phyloP scores from a whole-genome alignment of 2,329 filamentous ascomycete species.

The Alternaria conjuncta region DNA sequence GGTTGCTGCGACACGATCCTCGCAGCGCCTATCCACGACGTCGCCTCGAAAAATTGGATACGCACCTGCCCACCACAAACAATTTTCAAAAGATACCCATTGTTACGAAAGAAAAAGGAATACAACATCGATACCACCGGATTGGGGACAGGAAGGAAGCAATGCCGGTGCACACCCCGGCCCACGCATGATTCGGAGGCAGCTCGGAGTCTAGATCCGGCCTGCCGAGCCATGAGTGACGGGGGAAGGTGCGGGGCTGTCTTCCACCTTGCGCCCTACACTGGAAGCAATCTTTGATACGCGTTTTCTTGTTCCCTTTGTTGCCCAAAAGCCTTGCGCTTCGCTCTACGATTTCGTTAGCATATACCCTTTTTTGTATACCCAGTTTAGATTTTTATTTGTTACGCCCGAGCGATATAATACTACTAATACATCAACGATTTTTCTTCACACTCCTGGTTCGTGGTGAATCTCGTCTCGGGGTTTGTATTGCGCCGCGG shows the following conservation, averaged over 20 bases:
- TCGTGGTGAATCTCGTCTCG: not conserved
- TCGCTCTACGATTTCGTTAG: not conserved
- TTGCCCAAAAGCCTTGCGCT: slow-evolving; percentile 4
- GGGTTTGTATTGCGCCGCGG: slow-evolving; percentile 2
- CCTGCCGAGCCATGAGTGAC: slow-evolving; percentile 1
- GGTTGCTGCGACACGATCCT: not conserved
- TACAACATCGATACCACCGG: not conserved
- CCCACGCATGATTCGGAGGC: slow-evolving; percentile 8
- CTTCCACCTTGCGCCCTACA: not conserved
- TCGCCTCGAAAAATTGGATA: slow-evolving; percentile 3
- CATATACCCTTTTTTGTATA: slow-evolving; percentile 11
- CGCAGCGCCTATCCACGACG: not conserved
- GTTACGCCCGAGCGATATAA: not conserved
- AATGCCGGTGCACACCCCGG: not conserved
- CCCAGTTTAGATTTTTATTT: slow-evolving; percentile 4
- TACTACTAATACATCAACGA: slow-evolving; percentile 8
- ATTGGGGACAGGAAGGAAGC: not conserved
- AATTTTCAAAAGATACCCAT: slow-evolving; percentile 9
- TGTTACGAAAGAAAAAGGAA: slow-evolving; percentile 2
- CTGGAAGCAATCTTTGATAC: slow-evolving; percentile 10
- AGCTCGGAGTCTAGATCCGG: slow-evolving; percentile 6
- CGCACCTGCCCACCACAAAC: slow-evolving; percentile 2
- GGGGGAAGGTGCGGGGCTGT: slow-evolving; percentile 15
- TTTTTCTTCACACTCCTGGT: not conserved
- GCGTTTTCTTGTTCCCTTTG: slow-evolving; percentile 11